Evolutionary conservation across 2,329 filamentous ascomycete genomes (phyloP), one percentile per base, ranked within the genome.

Genomic region (Cordyceps pruinosa): DNA sequence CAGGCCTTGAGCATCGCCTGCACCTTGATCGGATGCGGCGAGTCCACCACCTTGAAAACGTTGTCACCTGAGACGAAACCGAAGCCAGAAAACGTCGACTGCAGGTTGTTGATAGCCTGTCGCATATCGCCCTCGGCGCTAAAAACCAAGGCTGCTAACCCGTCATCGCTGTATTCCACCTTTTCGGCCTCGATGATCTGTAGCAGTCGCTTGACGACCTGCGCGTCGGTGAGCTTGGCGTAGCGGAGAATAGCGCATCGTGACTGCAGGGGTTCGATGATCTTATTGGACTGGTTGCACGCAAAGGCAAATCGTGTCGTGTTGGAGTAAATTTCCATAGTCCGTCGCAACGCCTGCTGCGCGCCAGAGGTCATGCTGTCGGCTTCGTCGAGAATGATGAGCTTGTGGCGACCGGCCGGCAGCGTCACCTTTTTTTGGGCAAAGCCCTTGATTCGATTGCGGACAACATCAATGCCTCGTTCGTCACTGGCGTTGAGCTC

Each of bases 371-470:
- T 99, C 94, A 99, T 99, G 70, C 87, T 92, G 79, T 99, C 94
- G 59, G 94, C 94, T 77, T 99, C 94, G 72, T 99, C 94, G 58
- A 99, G 85, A 63, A 99, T 97, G 50, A 99, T 90, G 50, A 99
- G 79, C 77, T 99, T 99, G 72, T 99, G 94, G 56, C 92, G 84
- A 9, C 94, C 94, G 1, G 86, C 77, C 0, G 94, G 91, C 13
- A 99, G 79, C 1, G 94, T 99, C 64, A 99, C 94, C 74, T 99
- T 99, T 74, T 99, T 99, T 73, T 97, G 94, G 4, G 94, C 94
- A 68, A 99, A 99, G 8, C 90, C 91, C 76, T 99, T 99, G 78
- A 99, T 99, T 61, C 94, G 82, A 71, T 97, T 97, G 53, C 94
- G 85, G 26, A 99, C 94, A 19, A 99, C 94, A 68, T 99, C 94